Evolutionary conservation across 345 rosid genomes (phyloP).

Genomic region (Aurinia saxatilis): DNA sequence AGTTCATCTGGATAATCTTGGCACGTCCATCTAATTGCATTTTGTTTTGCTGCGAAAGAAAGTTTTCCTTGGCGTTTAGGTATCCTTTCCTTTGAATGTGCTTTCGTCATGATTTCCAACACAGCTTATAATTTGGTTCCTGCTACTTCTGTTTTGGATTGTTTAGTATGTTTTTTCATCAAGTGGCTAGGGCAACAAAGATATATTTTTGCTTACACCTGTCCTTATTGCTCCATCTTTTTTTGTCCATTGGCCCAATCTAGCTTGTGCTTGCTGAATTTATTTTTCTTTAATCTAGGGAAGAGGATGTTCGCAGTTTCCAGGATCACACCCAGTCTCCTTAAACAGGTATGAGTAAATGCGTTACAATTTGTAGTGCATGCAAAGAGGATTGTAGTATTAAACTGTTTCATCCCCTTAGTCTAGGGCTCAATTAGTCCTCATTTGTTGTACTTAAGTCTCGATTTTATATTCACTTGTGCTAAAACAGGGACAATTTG

Average conservation of each 20-base stretch:
- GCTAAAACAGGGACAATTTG: constrained; percentile 68
- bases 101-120: not conserved
- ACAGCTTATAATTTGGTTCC: not conserved
- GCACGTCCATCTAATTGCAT: too few species aligned
- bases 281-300: constrained; percentile 39
- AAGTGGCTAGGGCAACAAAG: not conserved
- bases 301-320: constrained; percentile 60
- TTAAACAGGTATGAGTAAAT: constrained; percentile 50
- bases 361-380: not conserved
- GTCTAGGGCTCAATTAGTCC: not conserved
- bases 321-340: constrained; percentile 89
- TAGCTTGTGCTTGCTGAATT: too few species aligned
- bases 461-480: not conserved
- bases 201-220: not conserved
- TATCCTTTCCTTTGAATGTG: not conserved
- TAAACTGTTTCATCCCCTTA: too few species aligned
- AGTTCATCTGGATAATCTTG: not conserved
- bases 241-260: not conserved
- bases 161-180: not conserved
- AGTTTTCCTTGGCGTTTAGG: not conserved
- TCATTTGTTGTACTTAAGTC: not conserved
- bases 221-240: not conserved
- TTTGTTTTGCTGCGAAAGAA: not conserved
- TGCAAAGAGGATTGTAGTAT: constrained; percentile 1
- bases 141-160: not conserved